Evolutionary conservation across 1,139 yeast species (phyloP).

Genomic region (Starmera stellimalicola): DNA sequence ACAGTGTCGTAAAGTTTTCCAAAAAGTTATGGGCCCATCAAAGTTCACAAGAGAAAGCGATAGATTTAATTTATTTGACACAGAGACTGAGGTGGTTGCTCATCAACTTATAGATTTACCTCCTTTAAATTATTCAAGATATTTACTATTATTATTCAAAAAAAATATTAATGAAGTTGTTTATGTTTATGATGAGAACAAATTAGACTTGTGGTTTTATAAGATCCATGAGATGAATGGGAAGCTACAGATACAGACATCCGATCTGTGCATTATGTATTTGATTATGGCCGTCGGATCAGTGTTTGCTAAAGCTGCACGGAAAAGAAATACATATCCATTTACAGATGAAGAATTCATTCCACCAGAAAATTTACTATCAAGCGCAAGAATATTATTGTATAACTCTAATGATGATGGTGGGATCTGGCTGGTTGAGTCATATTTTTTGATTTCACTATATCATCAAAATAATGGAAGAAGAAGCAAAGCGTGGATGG

Average conservation of each 20-base stretch:
- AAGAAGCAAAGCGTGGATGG: constrained; percentile 34
- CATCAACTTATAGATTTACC: constrained; percentile 21
- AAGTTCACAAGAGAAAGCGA: constrained; percentile 29
- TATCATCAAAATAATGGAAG: constrained; percentile 31
- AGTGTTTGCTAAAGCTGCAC: constrained; percentile 22
- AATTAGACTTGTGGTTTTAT: constrained; percentile 21
- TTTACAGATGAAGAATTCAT: constrained; percentile 11
- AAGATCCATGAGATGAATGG: constrained; percentile 23
- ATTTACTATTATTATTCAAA: constrained; percentile 24
- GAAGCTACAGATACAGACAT: constrained; percentile 15
- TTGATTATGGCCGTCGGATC: constrained; percentile 34
- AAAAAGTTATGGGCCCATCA: constrained; percentile 21
- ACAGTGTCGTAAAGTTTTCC: constrained; percentile 24
- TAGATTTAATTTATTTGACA: constrained; percentile 20
- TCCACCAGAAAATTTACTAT: constrained; percentile 23
- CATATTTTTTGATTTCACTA: constrained; percentile 29
- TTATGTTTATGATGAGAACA: constrained; percentile 28
- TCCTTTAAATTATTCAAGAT: constrained; percentile 19
- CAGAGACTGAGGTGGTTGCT: not conserved
- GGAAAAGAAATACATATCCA: constrained; percentile 15
- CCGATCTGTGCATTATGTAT: constrained; percentile 25
- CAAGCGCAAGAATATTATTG: constrained; percentile 26
- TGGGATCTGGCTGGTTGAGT: constrained; percentile 34
- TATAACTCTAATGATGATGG: constrained; percentile 28
- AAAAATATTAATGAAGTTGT: constrained; percentile 28